phyloP scores from a whole-genome alignment of 805 yeast genomes.

The Millerozyma miso region DNA sequence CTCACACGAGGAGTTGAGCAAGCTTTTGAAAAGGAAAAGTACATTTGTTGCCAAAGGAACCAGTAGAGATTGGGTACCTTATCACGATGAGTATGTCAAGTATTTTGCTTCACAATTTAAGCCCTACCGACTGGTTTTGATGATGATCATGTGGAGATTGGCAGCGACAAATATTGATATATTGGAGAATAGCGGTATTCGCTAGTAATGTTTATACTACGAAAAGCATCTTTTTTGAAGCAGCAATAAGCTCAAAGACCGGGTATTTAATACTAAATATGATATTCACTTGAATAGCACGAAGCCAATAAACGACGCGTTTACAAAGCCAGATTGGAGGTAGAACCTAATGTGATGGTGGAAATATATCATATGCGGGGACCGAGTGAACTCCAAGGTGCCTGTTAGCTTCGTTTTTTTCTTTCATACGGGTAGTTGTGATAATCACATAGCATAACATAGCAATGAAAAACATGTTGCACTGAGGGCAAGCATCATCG shows the following conservation, averaged over 20 bases:
- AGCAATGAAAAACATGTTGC: not conserved
- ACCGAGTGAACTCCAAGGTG: no score
- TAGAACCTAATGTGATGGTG: no score
- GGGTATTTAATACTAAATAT: no score
- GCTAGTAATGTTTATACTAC: conserved; percentile 1
- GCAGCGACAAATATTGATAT: conserved; percentile 55
- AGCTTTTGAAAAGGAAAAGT: conserved; percentile 29
- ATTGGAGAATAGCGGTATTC: conserved; percentile 18
- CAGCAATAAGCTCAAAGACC: no score
- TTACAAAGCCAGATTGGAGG: no score
- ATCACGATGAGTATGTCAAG: conserved; percentile 55
- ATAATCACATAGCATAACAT: no score
- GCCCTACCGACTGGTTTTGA: conserved; percentile 66
- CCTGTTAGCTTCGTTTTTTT: no score
- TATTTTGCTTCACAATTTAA: conserved; percentile 52
- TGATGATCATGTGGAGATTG: conserved; percentile 72
- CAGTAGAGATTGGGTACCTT: conserved; percentile 60
- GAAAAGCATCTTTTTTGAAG: no score
- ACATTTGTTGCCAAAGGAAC: conserved; percentile 29
- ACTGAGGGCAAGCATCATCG: not conserved
- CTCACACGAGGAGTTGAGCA: conserved; percentile 30
- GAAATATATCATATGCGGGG: no score
- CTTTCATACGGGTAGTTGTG: no score
- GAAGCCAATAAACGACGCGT: no score
- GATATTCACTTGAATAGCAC: no score